A percentile compares a stretch with the other conserved stretches of the same genome.
phyloP scores from a whole-genome alignment of 2,329 filamentous ascomycete species.

The Fusarium robinianum region DNA sequence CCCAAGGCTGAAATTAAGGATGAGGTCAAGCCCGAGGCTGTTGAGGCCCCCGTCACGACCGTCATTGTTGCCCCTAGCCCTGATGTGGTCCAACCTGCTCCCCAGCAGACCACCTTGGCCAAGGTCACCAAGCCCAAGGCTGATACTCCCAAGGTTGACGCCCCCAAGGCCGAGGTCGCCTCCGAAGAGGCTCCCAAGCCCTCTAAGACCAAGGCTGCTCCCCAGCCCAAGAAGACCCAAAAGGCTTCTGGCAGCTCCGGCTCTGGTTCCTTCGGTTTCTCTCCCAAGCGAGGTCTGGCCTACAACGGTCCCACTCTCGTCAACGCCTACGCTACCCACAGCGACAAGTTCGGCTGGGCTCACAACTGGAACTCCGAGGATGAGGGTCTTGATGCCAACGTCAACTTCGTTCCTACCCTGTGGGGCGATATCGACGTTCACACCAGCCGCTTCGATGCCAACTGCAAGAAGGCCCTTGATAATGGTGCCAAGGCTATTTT shows the following conservation, averaged over 20 bases:
- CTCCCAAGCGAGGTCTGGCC: conserved; percentile 66
- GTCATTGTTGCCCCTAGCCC: conserved; percentile 13
- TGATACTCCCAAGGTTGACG: neutral
- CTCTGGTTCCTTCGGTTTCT: conserved; percentile 27
- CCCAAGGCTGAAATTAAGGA: conserved; percentile 3
- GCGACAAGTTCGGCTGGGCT: conserved; percentile 58
- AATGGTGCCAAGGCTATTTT: conserved; percentile 62
- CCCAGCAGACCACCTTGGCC: conserved; percentile 31
- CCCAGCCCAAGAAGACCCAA: conserved; percentile 8
- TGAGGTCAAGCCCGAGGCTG: conserved; percentile 13
- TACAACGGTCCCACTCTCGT: conserved; percentile 65
- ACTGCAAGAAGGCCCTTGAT: conserved; percentile 56
- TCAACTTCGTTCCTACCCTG: conserved; percentile 70
- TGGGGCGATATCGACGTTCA: conserved; percentile 57
- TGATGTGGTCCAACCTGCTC: conserved; percentile 12
- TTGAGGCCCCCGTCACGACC: conserved; percentile 19
- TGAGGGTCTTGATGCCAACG: conserved; percentile 46
- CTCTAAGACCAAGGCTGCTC: conserved; percentile 1
- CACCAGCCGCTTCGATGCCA: conserved; percentile 54
- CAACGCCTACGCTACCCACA: conserved; percentile 51
- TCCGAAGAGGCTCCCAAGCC: too few species aligned
- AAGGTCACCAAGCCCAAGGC: conserved; percentile 32
- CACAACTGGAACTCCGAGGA: conserved; percentile 69
- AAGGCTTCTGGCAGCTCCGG: conserved; percentile 1
- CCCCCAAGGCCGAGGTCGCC: conserved; percentile 12